Percentiles rank a stretch among this genome's conserved stretches.
These are phyloP conservation scores for Pleurozium schreberi DNA, from an alignment of 225 moss, liverwort and hornwort species.

Conservation along the genomic window DNA sequence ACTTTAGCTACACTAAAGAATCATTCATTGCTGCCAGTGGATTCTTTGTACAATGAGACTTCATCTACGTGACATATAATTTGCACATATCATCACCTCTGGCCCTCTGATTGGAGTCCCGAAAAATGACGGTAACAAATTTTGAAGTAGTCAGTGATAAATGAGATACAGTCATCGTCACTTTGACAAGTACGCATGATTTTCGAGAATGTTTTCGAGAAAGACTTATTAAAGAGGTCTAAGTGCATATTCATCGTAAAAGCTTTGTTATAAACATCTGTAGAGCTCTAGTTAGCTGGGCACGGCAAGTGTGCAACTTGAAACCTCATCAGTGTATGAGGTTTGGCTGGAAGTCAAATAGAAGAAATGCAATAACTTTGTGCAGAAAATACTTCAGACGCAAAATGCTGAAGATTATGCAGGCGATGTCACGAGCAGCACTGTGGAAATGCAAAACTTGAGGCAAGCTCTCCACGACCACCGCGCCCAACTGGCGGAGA, in stretches of 20 bases:
- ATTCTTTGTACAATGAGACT: not conserved
- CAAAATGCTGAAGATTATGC: conserved; percentile 53
- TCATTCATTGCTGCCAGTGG: not conserved
- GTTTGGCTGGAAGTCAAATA: conserved; percentile 2
- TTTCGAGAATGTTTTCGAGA: not conserved
- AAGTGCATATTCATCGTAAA: not conserved
- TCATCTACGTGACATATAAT: not conserved
- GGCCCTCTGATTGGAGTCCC: not conserved
- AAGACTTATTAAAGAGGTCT: not conserved
- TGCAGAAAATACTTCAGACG: conserved; percentile 68
- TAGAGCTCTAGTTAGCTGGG: not conserved
- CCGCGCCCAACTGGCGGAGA: conserved; percentile 49
- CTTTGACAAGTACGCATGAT: too few species aligned
- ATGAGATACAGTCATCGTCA: not conserved
- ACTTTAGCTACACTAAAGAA: not conserved
- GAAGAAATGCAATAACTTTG: conserved; percentile 13
- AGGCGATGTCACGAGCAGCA: conserved; percentile 43
- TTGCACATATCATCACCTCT: not conserved
- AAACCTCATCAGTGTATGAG: not conserved
- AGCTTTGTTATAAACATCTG: not conserved
- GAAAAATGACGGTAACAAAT: not conserved
- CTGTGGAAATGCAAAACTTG: conserved; percentile 54
- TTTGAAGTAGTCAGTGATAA: too few species aligned
- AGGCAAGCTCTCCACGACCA: conserved; percentile 69
- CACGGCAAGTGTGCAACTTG: not conserved